Percentiles rank a stretch among this genome's conserved stretches.
Evolutionary conservation across 371 early-diverging fungal genomes (phyloP).

Genomic region (Apophysomyces variabilis): DNA sequence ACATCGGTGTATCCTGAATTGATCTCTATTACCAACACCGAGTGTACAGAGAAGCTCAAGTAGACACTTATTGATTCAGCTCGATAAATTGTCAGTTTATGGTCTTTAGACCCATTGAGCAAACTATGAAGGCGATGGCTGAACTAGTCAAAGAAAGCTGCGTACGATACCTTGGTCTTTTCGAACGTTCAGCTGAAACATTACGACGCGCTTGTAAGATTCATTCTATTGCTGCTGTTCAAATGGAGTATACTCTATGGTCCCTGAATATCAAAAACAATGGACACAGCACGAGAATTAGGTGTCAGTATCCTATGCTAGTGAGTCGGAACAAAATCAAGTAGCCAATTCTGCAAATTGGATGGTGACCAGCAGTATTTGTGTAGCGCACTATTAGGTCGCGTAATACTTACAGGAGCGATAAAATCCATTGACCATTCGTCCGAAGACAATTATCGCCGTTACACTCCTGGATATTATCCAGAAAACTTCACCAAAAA

Average conservation of each 20-base stretch:
- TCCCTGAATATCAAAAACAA: conserved; percentile 56
- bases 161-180: conserved; percentile 32
- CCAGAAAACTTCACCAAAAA: conserved; percentile 57
- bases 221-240: conserved; percentile 68
- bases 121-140: too few species aligned
- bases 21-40: conserved; percentile 68
- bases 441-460: conserved; percentile 50
- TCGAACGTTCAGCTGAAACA: conserved; percentile 56
- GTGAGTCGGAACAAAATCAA: conserved; percentile 6
- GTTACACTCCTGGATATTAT: conserved; percentile 51
- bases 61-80: neutral
- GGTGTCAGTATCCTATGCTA: conserved; percentile 65
- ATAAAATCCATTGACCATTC: conserved; percentile 52
- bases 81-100: neutral
- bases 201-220: conserved; percentile 65
- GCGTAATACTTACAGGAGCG: conserved; percentile 60
- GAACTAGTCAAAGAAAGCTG: too few species aligned
- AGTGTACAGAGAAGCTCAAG: conserved; percentile 44
- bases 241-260: conserved; percentile 62
- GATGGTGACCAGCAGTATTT: neutral
- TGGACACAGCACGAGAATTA: conserved; percentile 61
- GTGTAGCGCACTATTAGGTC: conserved; percentile 53
- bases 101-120: neutral
- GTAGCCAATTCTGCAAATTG: neutral
- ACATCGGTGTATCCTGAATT: conserved; percentile 53